phyloP scores from a whole-genome alignment of 495 filamentous ascomycete species.

The Saxophila tyrrhenica region DNA sequence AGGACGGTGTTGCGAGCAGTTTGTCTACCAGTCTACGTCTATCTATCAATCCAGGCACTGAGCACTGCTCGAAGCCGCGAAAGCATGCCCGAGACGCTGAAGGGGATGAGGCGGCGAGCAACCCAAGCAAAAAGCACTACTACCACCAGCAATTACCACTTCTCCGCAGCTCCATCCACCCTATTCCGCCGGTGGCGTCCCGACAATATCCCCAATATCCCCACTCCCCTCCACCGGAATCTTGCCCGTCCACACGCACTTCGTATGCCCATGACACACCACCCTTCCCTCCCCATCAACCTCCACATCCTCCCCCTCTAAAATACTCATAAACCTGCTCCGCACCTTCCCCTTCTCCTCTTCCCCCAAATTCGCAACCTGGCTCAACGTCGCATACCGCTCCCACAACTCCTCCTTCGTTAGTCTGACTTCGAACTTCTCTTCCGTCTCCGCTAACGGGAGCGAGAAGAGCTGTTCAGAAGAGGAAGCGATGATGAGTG shows the following conservation, averaged over 20 bases:
- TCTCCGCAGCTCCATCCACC: too few relatives aligned
- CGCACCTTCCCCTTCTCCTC: too few relatives aligned
- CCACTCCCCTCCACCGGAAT: conserved; percentile 16
- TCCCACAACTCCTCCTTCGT: conserved; percentile 43
- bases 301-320: conserved; percentile 23
- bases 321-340: conserved; percentile 22
- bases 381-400: conserved; percentile 46
- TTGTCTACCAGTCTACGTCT: too few relatives aligned
- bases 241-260: conserved; percentile 21
- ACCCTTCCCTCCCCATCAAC: conserved; percentile 25
- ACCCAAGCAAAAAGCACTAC: too few relatives aligned
- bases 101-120: too few relatives aligned
- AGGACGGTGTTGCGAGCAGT: too few relatives aligned
- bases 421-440: conserved; percentile 17
- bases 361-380: conserved; percentile 44
- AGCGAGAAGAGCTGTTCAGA: conserved; percentile 18
- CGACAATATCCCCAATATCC: background rate
- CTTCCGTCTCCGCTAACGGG: conserved; percentile 15
- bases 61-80: too few relatives aligned
- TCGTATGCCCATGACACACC: conserved; percentile 22
- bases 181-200: too few relatives aligned
- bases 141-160: too few relatives aligned
- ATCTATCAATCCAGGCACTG: too few relatives aligned
- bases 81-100: too few relatives aligned
- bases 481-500: conserved; percentile 8